Percentiles rank a stretch among this genome's conserved stretches.
These are phyloP conservation scores for Tolypocladium guangdongense DNA, from an alignment of 2,329 filamentous ascomycete species.

Conservation along the genomic window DNA sequence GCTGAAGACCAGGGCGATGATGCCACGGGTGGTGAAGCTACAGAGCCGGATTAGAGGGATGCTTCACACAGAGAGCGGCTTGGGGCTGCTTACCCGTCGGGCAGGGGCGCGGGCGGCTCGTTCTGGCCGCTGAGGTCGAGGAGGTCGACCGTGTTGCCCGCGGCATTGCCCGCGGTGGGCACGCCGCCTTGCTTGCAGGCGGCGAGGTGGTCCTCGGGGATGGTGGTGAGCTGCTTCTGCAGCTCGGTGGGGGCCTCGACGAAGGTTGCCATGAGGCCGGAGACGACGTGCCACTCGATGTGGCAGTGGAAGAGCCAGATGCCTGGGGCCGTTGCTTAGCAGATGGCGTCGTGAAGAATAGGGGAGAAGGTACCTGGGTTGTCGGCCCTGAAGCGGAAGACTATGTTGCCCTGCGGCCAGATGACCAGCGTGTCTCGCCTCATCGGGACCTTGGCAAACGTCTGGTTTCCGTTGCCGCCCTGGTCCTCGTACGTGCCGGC, in stretches of 20 bases:
- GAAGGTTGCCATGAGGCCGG: slow-evolving; percentile 55
- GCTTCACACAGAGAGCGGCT: background rate
- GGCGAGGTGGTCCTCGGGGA: slow-evolving; percentile 49
- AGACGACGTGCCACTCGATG: slow-evolving; percentile 65
- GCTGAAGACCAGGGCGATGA: slow-evolving; percentile 65
- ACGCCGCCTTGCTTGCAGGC: slow-evolving; percentile 43
- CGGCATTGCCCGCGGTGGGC: slow-evolving; percentile 58
- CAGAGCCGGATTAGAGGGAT: background rate
- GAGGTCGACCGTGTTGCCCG: slow-evolving; percentile 54
- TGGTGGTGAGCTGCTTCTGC: slow-evolving; percentile 42
- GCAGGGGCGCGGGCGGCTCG: slow-evolving; percentile 41
- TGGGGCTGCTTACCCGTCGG: slow-evolving; percentile 41
- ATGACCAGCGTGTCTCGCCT: slow-evolving; percentile 59
- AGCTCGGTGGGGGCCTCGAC: slow-evolving; percentile 52
- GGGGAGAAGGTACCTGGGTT: slow-evolving; percentile 42
- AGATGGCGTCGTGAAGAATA: slow-evolving; percentile 8
- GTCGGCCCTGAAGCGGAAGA: slow-evolving; percentile 56
- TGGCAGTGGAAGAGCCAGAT: slow-evolving; percentile 72
- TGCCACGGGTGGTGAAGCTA: slow-evolving; percentile 58
- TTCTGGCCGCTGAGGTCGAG: slow-evolving; percentile 55
- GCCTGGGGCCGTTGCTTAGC: slow-evolving; percentile 16
- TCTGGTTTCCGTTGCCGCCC: slow-evolving; percentile 28
- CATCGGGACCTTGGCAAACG: slow-evolving; percentile 46
- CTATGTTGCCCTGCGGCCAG: slow-evolving; percentile 53
- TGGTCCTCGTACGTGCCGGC: slow-evolving; percentile 42